phyloP scores from a whole-genome alignment of 306 rosid species.

The Begonia peltatifolia region DNA sequence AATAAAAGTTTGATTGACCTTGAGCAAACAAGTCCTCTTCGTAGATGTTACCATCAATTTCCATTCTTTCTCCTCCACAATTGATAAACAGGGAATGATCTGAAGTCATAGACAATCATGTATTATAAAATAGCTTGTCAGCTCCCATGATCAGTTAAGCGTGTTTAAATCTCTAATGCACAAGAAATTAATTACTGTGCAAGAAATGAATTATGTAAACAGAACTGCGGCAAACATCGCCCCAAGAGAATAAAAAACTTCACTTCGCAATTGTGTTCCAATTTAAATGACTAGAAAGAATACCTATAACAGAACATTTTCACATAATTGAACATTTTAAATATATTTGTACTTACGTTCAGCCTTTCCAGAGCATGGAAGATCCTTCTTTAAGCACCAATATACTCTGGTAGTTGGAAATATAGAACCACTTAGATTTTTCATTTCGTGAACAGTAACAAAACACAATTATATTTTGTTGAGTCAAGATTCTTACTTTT shows the following conservation, averaged over 20 bases:
- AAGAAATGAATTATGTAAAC: too few relatives aligned
- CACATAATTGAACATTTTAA: neutral
- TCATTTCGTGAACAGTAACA: neutral
- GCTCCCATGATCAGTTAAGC: neutral
- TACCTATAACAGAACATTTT: neutral
- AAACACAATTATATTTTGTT: neutral
- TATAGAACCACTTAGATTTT: neutral
- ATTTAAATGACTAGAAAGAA: neutral
- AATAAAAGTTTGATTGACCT: slow-evolving; percentile 6
- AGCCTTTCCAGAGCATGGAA: slow-evolving; percentile 48
- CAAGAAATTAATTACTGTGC: too few relatives aligned
- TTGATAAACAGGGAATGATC: slow-evolving; percentile 17
- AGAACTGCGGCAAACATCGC: too few relatives aligned
- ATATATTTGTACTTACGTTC: slow-evolving; percentile 32
- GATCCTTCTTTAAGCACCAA: slow-evolving; percentile 54
- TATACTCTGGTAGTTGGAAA: slow-evolving; percentile 21
- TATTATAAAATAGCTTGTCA: neutral
- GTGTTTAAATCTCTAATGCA: too few relatives aligned
- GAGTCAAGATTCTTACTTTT: slow-evolving; percentile 25
- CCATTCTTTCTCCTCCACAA: slow-evolving; percentile 13
- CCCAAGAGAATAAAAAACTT: too few relatives aligned
- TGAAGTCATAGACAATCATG: slow-evolving; percentile 2
- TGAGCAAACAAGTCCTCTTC: slow-evolving; percentile 9
- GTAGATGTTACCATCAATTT: neutral
- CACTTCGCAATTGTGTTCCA: too few relatives aligned